Evolutionary conservation across 768 basidiomycete genomes (phyloP), one percentile per base, ranked within the genome.

Genomic region (Russula griseocarnosa): DNA sequence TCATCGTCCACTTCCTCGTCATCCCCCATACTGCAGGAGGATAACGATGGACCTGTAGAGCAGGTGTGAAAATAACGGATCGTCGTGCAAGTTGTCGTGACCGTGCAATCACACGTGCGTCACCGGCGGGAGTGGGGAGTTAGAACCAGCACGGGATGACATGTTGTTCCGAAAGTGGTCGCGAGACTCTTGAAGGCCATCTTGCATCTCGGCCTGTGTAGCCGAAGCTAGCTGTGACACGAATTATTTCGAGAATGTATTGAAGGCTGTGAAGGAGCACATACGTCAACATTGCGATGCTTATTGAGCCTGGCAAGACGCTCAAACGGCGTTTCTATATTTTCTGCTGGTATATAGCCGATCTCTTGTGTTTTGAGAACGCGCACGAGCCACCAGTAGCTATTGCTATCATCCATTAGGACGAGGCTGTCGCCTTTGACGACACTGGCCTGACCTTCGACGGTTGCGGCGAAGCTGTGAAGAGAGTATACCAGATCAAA

Each of bases 321-420:
- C 73, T 99, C 97, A 70, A 94, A 97, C 0, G 97, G 97, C 0
- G 97, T 99, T 74, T 99, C 97, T 69, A 99, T 98, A 74, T 98
- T 98, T 77, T 99, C 97, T 0, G 97, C 97, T 20, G 97, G 97
- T 55, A 99, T 98, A 74, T 99, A 99, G 0, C 97, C 97, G 18
- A 99, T 93, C 71, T 97, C 94, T 75, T 98, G 94, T 9, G 96
- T 98, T 78, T 98, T 98, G 67, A 99, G 86, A 10, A 99, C 97
- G 53, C 94, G 86, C 9, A 99, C 96, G 55, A 98, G 90, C 97
- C 97, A 98, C 97, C 97, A 98, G 77, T 99, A 99, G 76, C 92
- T 93, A 75, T 99, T 98, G 62, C 88, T 93, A 74, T 99, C 97
- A 77, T 99, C 97, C 84, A 98, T 93, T 50, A 99, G 80, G 73